Conservation (phyloP, 345 rosid species). For the Cardamine occulta region DNA sequence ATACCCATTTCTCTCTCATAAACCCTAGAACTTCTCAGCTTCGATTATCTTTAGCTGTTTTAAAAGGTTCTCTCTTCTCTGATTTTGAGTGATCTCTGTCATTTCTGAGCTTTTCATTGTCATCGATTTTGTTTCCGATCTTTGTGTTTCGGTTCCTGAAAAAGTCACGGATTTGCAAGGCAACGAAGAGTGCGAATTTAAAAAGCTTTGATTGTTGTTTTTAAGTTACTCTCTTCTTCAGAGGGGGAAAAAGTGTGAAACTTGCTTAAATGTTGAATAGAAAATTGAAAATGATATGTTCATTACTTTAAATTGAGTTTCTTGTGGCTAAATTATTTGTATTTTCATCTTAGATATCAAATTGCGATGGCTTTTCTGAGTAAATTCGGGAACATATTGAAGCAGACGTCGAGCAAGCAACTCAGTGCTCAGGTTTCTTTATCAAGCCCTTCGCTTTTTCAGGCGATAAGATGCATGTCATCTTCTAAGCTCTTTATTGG, state of each 20-base stretch:
- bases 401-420: constrained; percentile 66
- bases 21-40: constrained; percentile 26
- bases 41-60: neutral
- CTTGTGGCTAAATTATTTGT: neutral
- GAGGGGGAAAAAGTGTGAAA: neutral
- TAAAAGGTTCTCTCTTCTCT: neutral
- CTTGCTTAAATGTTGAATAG: neutral
- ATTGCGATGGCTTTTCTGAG: constrained; percentile 76
- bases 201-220: constrained; percentile 21
- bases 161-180: constrained; percentile 5
- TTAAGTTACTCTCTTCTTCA: neutral
- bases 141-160: neutral
- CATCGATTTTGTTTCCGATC: constrained; percentile 18
- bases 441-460: constrained; percentile 69
- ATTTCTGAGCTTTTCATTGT: constrained; percentile 17
- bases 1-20: constrained; percentile 6
- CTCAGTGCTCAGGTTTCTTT: constrained; percentile 51
- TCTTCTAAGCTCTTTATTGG: constrained; percentile 79
- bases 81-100: constrained; percentile 13
- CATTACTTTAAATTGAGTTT: neutral
- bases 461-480: constrained; percentile 79
- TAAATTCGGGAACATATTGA: constrained; percentile 69
- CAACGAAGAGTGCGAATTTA: neutral
- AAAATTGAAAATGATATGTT: constrained; percentile 9
- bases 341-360: neutral